Evolutionary conservation across 1,139 yeast species (phyloP).

Genomic region (Pichia sp.): DNA sequence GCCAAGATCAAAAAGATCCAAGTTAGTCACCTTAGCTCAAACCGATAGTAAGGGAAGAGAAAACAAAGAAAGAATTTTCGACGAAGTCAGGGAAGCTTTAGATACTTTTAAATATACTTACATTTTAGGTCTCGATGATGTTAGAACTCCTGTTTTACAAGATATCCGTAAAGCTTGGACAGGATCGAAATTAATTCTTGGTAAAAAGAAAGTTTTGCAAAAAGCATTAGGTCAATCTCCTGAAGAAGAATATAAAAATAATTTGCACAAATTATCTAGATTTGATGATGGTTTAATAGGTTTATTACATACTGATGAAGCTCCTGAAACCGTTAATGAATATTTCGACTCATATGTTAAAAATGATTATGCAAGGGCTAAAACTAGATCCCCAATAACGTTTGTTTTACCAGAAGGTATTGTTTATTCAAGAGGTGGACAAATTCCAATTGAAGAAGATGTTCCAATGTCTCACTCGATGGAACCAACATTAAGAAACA

Average conservation of each 20-base stretch:
- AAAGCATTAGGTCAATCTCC: slow-evolving; percentile 84
- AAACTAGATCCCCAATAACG: slow-evolving; percentile 72
- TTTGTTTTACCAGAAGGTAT: slow-evolving; percentile 85
- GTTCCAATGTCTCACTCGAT: slow-evolving; percentile 94
- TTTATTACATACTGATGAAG: slow-evolving; percentile 79
- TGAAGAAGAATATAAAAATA: slow-evolving; percentile 86
- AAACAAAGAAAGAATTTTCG: slow-evolving; percentile 84
- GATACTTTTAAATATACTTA: slow-evolving; percentile 75
- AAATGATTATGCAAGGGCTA: slow-evolving; percentile 86
- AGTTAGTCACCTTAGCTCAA: slow-evolving; percentile 89
- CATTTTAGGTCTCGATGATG: slow-evolving; percentile 83
- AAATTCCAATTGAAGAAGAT: slow-evolving; percentile 81
- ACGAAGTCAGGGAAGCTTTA: slow-evolving; percentile 76
- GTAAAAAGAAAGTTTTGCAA: slow-evolving; percentile 87
- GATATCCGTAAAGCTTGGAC: slow-evolving; percentile 89
- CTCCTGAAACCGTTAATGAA: slow-evolving; percentile 73
- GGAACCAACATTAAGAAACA: slow-evolving; percentile 85
- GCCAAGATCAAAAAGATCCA: slow-evolving; percentile 96
- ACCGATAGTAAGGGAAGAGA: slow-evolving; percentile 94
- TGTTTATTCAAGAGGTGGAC: slow-evolving; percentile 93
- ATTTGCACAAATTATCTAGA: slow-evolving; percentile 62
- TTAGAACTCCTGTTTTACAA: slow-evolving; percentile 92
- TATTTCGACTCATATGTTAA: slow-evolving; percentile 75
- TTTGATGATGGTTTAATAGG: slow-evolving; percentile 72
- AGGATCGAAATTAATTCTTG: slow-evolving; percentile 82